These are phyloP conservation scores for Vitis hybrid DNA, from an alignment of 177 flowering plant species.

Conservation along the genomic window DNA sequence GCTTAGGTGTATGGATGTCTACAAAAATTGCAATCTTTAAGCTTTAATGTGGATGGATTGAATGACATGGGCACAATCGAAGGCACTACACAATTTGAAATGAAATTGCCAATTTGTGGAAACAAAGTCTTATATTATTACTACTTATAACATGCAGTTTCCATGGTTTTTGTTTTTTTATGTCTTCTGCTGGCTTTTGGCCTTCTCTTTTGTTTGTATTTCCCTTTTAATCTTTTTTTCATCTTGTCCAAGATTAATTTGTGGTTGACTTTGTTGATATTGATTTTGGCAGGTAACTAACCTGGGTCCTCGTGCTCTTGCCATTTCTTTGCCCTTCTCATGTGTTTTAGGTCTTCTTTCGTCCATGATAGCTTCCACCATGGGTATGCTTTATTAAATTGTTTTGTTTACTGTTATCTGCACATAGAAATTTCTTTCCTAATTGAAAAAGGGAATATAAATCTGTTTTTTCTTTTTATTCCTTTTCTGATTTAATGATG, in stretches of 20 bases:
- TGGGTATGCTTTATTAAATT: constrained; percentile 47
- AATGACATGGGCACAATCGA: no score
- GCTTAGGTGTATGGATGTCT: no score
- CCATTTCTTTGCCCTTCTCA: constrained; percentile 76
- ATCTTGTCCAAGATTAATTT: constrained; percentile 6
- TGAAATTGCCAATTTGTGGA: no score
- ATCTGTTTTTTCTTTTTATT: no score
- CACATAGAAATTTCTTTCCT: not conserved
- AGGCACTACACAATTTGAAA: no score
- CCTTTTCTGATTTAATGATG: no score
- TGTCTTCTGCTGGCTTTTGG: not conserved
- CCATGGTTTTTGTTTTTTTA: not conserved
- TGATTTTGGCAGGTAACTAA: constrained; percentile 55
- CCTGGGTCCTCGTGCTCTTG: constrained; percentile 70
- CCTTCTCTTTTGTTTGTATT: not conserved
- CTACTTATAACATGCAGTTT: not conserved
- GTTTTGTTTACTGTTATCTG: not conserved
- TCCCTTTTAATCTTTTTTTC: not conserved
- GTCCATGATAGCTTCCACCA: constrained; percentile 78
- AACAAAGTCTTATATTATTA: not conserved
- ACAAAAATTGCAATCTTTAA: no score
- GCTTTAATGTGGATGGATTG: no score
- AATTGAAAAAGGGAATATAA: no score
- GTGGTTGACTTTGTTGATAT: constrained; percentile 2
- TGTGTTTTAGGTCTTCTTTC: constrained; percentile 82